A percentile compares a stretch with the other conserved stretches of the same genome.
Conservation (phyloP, 108 stramenopile species). For the Fragilariopsis cylindrus region DNA sequence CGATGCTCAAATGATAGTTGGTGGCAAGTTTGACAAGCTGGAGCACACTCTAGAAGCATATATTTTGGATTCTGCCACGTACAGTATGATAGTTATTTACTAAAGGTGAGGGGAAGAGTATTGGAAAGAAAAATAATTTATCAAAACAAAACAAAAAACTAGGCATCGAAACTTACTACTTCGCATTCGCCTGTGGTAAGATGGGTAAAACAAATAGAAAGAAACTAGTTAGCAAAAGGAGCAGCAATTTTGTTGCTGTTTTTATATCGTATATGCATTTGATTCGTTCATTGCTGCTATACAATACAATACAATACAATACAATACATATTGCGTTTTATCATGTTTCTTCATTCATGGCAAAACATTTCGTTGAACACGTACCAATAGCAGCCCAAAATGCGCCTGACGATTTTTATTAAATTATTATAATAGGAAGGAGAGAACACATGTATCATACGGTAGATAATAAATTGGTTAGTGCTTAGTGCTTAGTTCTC, state of each 20-base stretch:
- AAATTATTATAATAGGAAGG: background rate
- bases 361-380: too few relatives aligned
- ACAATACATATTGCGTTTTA: too few relatives aligned
- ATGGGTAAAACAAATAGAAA: too few relatives aligned
- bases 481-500: too few relatives aligned
- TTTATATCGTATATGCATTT: too few relatives aligned
- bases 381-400: conserved; percentile 12
- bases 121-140: background rate
- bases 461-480: background rate
- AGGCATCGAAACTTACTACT: background rate
- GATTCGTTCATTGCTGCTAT: too few relatives aligned
- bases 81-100: background rate
- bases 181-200: background rate
- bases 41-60: conserved; percentile 65
- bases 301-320: too few relatives aligned
- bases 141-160: background rate
- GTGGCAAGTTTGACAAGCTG: conserved; percentile 75
- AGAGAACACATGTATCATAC: too few relatives aligned
- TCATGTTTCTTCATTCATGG: too few relatives aligned
- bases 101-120: background rate
- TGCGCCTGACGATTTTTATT: background rate
- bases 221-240: too few relatives aligned
- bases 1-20: conserved; percentile 52
- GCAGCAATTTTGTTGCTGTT: too few relatives aligned
- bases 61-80: conserved; percentile 41